A percentile compares a stretch with the other conserved stretches of the same genome.
Conservation (phyloP, 164 flowering plant genomes). For the Chimonanthus salicifolius region DNA sequence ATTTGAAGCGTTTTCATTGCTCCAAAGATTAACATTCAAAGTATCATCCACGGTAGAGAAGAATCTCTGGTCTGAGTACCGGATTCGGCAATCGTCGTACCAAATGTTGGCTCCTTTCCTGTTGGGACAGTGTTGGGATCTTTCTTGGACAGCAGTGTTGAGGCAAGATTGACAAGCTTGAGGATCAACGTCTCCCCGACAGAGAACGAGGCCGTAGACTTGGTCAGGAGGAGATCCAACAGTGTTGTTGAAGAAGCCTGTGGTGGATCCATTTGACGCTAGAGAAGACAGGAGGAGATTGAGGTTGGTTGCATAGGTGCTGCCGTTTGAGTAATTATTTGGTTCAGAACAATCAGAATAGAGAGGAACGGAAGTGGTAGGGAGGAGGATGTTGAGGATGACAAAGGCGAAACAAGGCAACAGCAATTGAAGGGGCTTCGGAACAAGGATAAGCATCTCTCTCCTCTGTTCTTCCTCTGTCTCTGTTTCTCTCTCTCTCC, state of each 20-base stretch:
- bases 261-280: constrained; percentile 1
- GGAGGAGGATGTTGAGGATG: too few species aligned
- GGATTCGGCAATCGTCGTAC: constrained; percentile 13
- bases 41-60: neutral
- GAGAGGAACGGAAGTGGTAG: too few species aligned
- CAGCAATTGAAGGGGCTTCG: too few species aligned
- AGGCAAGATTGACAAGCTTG: constrained; percentile 4
- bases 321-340: neutral
- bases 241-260: constrained; percentile 6
- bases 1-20: neutral
- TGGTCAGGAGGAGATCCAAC: neutral
- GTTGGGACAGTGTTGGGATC: neutral
- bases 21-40: neutral
- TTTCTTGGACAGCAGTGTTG: neutral
- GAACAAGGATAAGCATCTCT: too few species aligned
- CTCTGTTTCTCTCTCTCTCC: too few species aligned
- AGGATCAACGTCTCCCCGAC: constrained; percentile 6
- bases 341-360: too few species aligned
- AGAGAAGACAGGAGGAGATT: constrained; percentile 8
- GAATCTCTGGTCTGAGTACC: constrained; percentile 10
- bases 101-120: constrained; percentile 2
- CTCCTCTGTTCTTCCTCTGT: too few species aligned
- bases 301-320: constrained; percentile 18
- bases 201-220: constrained; percentile 10
- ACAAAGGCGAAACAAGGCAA: too few species aligned